Evolutionary conservation across 257 asterid species (phyloP).

Genomic region (Capsicum pubescens): DNA sequence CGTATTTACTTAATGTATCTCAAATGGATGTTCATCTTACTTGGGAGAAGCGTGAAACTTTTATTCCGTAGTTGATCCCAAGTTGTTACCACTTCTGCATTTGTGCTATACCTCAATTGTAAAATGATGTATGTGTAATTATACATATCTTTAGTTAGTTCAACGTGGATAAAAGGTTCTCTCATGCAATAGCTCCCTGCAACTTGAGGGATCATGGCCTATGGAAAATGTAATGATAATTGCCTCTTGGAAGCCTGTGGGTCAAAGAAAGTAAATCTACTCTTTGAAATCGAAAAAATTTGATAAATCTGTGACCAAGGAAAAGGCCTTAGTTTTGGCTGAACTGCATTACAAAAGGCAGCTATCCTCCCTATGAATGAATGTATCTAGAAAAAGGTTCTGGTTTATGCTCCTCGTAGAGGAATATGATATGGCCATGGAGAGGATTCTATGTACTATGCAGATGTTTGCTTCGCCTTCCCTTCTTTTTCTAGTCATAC

Average conservation of each 20-base stretch:
- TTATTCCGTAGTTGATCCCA: background rate
- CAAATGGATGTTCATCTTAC: background rate
- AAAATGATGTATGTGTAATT: background rate
- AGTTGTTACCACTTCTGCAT: slow-evolving; percentile 7
- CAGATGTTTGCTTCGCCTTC: background rate
- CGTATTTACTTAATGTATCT: background rate
- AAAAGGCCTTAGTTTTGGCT: background rate
- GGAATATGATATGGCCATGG: background rate
- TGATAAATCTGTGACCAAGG: background rate
- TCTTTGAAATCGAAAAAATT: background rate
- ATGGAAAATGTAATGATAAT: background rate
- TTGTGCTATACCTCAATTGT: background rate
- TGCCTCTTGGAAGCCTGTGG: background rate
- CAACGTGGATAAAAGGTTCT: background rate
- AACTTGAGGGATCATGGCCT: slow-evolving; percentile 12
- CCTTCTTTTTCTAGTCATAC: background rate
- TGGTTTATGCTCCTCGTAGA: background rate
- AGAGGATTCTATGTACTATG: background rate
- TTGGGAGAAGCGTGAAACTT: background rate
- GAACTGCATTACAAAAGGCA: background rate
- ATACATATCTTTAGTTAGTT: background rate
- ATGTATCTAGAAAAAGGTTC: background rate
- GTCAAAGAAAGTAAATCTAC: background rate
- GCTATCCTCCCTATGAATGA: background rate
- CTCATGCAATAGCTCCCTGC: background rate